These are phyloP conservation scores for Psilocybe mexicana DNA, from an alignment of 1,284 basidiomycete genomes.

Conservation along the genomic window DNA sequence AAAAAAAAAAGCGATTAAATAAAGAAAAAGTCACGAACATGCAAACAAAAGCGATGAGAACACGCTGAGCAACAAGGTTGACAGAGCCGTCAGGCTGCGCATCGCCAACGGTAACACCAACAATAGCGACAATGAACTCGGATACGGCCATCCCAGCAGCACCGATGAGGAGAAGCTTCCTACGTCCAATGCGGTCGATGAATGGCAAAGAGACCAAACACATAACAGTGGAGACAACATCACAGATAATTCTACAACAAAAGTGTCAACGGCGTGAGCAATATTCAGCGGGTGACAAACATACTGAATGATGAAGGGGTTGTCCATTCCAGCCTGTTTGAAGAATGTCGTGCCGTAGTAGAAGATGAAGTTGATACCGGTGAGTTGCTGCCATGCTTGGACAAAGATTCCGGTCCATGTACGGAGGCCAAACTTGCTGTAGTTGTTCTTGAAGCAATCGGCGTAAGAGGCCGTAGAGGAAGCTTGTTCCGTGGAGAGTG, in stretches of 20 bases:
- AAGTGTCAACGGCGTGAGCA: constrained; percentile 6
- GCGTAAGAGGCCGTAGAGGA: constrained; percentile 24
- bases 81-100: constrained; percentile 14
- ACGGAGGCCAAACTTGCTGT: constrained; percentile 60
- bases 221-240: constrained; percentile 73
- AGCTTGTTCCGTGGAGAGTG: constrained; percentile 28
- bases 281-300: constrained; percentile 44
- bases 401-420: constrained; percentile 60
- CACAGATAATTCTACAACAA: constrained; percentile 64
- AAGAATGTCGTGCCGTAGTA: constrained; percentile 37
- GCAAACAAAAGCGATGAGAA: constrained; percentile 70
- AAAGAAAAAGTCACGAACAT: constrained; percentile 58
- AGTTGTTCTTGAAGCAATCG: constrained; percentile 56
- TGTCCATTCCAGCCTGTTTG: constrained; percentile 43
- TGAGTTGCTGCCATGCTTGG: constrained; percentile 35
- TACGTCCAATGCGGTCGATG: constrained; percentile 75
- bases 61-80: constrained; percentile 49
- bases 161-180: constrained; percentile 73
- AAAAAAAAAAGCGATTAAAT: constrained; percentile 19
- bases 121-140: constrained; percentile 74
- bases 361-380: constrained; percentile 36
- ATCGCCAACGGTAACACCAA: constrained; percentile 62
- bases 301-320: constrained; percentile 72
- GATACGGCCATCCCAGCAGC: constrained; percentile 72
- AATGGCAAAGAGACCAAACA: constrained; percentile 70